Evolutionary conservation across 169 alveolate species (phyloP).

Genomic region (Eimeria necatrix): DNA sequence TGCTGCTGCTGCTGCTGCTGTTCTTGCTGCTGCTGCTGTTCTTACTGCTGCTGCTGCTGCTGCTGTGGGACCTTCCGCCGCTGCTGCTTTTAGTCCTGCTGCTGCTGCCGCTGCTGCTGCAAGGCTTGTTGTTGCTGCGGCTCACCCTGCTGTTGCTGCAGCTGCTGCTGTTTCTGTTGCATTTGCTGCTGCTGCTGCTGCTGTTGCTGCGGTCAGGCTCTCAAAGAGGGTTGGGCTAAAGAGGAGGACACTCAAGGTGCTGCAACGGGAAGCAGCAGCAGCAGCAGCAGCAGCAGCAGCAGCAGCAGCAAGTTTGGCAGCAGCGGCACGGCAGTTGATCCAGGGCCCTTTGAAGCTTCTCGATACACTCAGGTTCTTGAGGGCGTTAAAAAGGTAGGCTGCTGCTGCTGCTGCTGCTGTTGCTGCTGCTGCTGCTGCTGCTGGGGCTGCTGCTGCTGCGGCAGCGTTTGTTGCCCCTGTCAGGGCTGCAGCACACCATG

Average conservation of each 20-base stretch:
- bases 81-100: conserved; percentile 1
- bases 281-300: neutral
- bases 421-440: neutral
- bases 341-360: neutral
- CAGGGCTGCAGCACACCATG: neutral
- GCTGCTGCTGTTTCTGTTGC: conserved; percentile 8
- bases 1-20: neutral
- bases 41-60: neutral
- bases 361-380: neutral
- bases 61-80: neutral
- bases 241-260: neutral
- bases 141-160: neutral
- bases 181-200: neutral
- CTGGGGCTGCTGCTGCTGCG: neutral
- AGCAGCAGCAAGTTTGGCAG: too few relatives aligned
- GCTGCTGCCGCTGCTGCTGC: conserved; percentile 13
- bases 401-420: neutral
- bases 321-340: neutral
- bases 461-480: neutral
- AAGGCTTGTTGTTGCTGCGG: neutral
- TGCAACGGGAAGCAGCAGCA: neutral
- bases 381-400: neutral
- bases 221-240: neutral
- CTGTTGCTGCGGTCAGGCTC: neutral
- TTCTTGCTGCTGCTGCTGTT: neutral